Evolutionary conservation across 768 basidiomycete species (phyloP).

Genomic region (Dentipellis fragilis): DNA sequence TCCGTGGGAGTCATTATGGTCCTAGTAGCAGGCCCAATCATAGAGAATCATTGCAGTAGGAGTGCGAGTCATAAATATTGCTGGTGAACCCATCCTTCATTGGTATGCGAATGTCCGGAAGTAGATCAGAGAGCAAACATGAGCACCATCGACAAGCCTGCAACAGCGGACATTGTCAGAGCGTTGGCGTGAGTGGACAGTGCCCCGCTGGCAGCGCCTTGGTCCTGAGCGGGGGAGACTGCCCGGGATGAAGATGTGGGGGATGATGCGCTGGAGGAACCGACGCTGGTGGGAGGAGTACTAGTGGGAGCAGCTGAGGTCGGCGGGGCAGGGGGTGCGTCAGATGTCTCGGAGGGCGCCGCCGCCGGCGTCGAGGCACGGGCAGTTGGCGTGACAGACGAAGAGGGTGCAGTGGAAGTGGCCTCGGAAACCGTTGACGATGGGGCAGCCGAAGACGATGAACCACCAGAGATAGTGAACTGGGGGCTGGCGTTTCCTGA

Average conservation of each 20-base stretch:
- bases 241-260: background rate
- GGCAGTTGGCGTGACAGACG: background rate
- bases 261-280: background rate
- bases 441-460: background rate
- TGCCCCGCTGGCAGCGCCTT: background rate
- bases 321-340: background rate
- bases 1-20: background rate
- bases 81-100: no score
- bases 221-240: background rate
- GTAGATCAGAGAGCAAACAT: background rate
- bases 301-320: background rate
- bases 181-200: background rate
- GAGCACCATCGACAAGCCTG: background rate
- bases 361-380: background rate
- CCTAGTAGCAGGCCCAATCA: background rate
- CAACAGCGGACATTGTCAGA: background rate
- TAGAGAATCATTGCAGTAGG: background rate
- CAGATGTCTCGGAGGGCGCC: background rate
- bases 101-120: background rate
- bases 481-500: slow-evolving; percentile 33
- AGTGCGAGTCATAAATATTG: background rate
- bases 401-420: background rate
- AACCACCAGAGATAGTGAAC: slow-evolving; percentile 23
- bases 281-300: background rate
- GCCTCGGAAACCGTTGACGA: background rate